Evolutionary conservation across 441 rosid genomes (phyloP).

Genomic region (Daphne laureola): DNA sequence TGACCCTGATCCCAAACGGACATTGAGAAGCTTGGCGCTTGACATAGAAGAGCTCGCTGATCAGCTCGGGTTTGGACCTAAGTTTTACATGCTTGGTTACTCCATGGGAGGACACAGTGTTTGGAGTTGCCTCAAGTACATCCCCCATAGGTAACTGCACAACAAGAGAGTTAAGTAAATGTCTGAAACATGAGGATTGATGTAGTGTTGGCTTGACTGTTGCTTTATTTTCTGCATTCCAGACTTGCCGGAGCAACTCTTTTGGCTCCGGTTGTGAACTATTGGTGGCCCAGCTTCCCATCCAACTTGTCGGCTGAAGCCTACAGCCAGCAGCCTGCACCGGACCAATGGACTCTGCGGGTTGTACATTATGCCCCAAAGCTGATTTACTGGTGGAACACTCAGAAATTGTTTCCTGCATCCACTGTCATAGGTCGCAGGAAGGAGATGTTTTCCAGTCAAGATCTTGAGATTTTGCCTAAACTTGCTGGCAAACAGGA

Average conservation of each 20-base stretch:
- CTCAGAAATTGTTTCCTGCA: conserved; percentile 45
- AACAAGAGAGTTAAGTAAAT: background rate
- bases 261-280: conserved; percentile 43
- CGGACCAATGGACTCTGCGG: conserved; percentile 49
- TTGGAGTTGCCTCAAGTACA: conserved; percentile 55
- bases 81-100: conserved; percentile 36
- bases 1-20: conserved; percentile 44
- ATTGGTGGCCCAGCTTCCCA: conserved; percentile 61
- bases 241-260: conserved; percentile 50
- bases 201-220: background rate
- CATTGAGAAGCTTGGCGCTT: conserved; percentile 37
- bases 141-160: conserved; percentile 45
- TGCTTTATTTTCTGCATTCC: background rate
- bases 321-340: conserved; percentile 24
- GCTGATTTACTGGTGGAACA: conserved; percentile 59
- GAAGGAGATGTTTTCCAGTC: conserved; percentile 29
- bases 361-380: conserved; percentile 47
- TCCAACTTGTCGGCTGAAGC: conserved; percentile 32
- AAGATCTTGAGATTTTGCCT: conserved; percentile 34
- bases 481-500: conserved; percentile 10
- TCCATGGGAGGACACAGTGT: conserved; percentile 58
- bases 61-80: conserved; percentile 40
- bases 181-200: background rate
- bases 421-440: conserved; percentile 26
- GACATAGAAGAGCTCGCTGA: conserved; percentile 60